Conservation (phyloP, 2,329 filamentous ascomycete species). For the Calonectria ilicicola region DNA sequence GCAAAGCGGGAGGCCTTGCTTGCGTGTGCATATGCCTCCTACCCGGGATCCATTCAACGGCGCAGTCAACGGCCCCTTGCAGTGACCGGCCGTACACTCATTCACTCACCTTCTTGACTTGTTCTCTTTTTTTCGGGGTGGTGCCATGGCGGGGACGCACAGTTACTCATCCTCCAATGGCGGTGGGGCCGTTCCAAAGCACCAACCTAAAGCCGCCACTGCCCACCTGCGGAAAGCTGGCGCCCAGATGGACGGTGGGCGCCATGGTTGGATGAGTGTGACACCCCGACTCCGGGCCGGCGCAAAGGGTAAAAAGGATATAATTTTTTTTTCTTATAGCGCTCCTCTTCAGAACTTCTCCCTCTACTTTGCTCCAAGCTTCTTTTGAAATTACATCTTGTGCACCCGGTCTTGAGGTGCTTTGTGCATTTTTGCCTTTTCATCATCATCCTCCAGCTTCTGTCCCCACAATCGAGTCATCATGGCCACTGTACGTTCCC, state of each 20-base stretch:
- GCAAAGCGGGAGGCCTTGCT: not conserved
- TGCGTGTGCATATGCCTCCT: not conserved
- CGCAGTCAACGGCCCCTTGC: not conserved
- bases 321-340: conserved; percentile 12
- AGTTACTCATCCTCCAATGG: conserved; percentile 36
- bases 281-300: conserved; percentile 41
- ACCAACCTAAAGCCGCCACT: not conserved
- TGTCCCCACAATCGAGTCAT: conserved; percentile 27
- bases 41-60: not conserved
- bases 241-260: not conserved
- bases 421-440: conserved; percentile 1
- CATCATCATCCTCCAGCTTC: conserved; percentile 6
- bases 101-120: not conserved
- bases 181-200: conserved; percentile 36
- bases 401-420: not conserved
- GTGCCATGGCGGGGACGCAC: conserved; percentile 28
- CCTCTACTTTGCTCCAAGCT: not conserved
- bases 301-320: conserved; percentile 33
- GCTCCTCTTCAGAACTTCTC: conserved; percentile 7
- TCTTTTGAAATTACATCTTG: not conserved
- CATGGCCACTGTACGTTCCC: conserved; percentile 43
- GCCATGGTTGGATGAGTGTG: conserved; percentile 24
- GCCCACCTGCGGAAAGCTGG: not conserved
- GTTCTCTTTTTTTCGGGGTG: not conserved
- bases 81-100: not conserved